phyloP scores from a whole-genome alignment of 768 basidiomycete genomes.

The Leccinum barrowsii region DNA sequence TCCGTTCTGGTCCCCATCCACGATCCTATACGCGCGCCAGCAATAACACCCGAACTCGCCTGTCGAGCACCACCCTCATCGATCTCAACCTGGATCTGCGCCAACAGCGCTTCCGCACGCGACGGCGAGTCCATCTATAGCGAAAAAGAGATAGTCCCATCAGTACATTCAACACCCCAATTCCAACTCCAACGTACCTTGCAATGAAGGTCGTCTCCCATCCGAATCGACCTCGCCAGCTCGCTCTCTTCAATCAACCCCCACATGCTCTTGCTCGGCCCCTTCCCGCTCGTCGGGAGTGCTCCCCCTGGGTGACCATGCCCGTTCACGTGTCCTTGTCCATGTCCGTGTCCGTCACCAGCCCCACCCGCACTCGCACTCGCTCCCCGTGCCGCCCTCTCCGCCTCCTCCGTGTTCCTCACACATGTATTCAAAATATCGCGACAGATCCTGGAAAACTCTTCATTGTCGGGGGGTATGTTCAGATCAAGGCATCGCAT shows the following conservation, averaged over 20 bases:
- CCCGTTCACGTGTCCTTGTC: neutral
- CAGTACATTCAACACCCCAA: neutral
- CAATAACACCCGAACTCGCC: neutral
- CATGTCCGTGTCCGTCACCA: neutral
- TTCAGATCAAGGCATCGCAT: slow-evolving; percentile 93
- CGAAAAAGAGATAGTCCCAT: neutral
- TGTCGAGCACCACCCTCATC: neutral
- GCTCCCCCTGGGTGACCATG: slow-evolving; percentile 17
- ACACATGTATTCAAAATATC: slow-evolving; percentile 90
- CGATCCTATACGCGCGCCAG: neutral
- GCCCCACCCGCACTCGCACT: neutral
- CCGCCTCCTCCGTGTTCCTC: slow-evolving; percentile 82
- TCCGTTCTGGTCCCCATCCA: neutral
- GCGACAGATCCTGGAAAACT: slow-evolving; percentile 80
- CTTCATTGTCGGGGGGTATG: slow-evolving; percentile 82
- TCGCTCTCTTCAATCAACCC: slow-evolving; percentile 84
- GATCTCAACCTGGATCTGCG: neutral
- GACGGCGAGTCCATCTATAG: neutral
- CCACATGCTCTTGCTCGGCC: slow-evolving; percentile 70
- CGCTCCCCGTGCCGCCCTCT: slow-evolving; percentile 30
- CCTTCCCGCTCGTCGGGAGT: slow-evolving; percentile 43
- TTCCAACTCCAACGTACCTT: slow-evolving; percentile 35
- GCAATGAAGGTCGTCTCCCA: slow-evolving; percentile 34
- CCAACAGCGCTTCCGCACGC: neutral
- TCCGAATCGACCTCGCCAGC: slow-evolving; percentile 65